Conservation (phyloP, 495 filamentous ascomycete genomes). For the Lophiotrema nucula region DNA sequence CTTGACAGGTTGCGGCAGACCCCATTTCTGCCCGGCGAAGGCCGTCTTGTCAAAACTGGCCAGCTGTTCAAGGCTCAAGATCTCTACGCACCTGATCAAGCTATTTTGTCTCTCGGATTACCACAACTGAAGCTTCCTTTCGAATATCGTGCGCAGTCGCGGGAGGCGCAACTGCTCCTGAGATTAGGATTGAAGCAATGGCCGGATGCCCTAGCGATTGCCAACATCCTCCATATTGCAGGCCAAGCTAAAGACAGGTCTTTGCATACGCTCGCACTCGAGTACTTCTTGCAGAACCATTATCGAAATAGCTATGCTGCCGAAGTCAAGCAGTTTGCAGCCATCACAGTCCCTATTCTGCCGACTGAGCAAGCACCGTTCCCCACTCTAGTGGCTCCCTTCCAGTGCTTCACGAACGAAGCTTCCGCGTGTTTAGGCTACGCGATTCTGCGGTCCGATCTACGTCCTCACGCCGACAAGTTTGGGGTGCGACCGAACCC, state of each 20-base stretch:
- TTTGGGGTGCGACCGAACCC: conserved; percentile 83
- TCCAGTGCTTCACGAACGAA: conserved; percentile 78
- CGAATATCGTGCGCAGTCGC: conserved; percentile 10
- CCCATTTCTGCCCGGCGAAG: conserved; percentile 76
- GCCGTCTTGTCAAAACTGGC: conserved; percentile 38
- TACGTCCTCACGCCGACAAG: conserved; percentile 73
- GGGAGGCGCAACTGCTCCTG: conserved; percentile 26
- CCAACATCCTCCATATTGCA: conserved; percentile 69
- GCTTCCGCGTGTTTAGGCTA: conserved; percentile 75
- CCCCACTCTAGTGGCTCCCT: conserved; percentile 63
- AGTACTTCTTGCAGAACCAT: conserved; percentile 80
- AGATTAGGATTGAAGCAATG: conserved; percentile 37
- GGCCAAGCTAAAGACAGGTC: conserved; percentile 52
- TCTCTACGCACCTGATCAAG: conserved; percentile 77
- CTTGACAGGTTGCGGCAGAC: conserved; percentile 73
- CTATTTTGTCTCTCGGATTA: conserved; percentile 64
- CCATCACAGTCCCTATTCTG: conserved; percentile 60
- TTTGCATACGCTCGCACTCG: conserved; percentile 64
- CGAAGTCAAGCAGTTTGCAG: conserved; percentile 55
- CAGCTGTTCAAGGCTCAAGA: conserved; percentile 76
- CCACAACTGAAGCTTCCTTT: conserved; percentile 75
- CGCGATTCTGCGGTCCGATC: conserved; percentile 66
- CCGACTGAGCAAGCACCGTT: conserved; percentile 64
- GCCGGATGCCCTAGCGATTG: conserved; percentile 67
- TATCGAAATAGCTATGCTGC: conserved; percentile 69